Evolutionary conservation across 164 flowering plant genomes (phyloP), one percentile per base, ranked within the genome.

Genomic region (Umbellularia californica): DNA sequence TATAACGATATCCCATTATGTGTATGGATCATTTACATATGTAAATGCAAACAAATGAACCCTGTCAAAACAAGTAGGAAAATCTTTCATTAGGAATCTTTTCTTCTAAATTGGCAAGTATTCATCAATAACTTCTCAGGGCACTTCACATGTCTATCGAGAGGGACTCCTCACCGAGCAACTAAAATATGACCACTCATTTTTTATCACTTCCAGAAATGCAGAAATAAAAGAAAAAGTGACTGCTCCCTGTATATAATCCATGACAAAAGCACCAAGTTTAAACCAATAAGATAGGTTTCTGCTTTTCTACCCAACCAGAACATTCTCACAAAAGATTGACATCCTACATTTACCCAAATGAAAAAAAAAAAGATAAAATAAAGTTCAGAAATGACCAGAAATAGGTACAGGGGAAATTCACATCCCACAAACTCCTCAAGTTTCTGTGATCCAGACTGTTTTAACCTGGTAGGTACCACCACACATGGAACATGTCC

Each of bases 101-200:
- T 3, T 60, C 47, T 41, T 41, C 10, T 41, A 5, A 41, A 55
- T 23, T 2, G 24, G 35, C n/a, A 2, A 9, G 55, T 69, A 35
- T 51, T 12, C 55, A 41, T 68, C 51, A 69, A 20, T 47, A 7
- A 25, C 2, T 69, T 69, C 19, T 69, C 71, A 6, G 19, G 25
- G 68, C 27, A 27, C 27, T 13, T 27, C 33, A 47, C 19, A 6
- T 69, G 14, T 69, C 55, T 69, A 69, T 47, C 24, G 14, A 12
- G 67, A 27, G 33, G 15, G 28, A 64, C 11, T 19, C 22, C 68
- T 27, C 27, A 20, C 1, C 19, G 47, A 5, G 1, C 47, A 41
- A 41, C 47, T 20, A 55, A 69, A 69, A 22, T 69, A 69, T 47
- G 71, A 69, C 27, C 55, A 69, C 71, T 41, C 20, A 22, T 69